Percentiles rank a stretch among this genome's conserved stretches.
These are phyloP conservation scores for Colletotrichum spaethianum DNA, from an alignment of 2,329 filamentous ascomycete species.

Conservation along the genomic window DNA sequence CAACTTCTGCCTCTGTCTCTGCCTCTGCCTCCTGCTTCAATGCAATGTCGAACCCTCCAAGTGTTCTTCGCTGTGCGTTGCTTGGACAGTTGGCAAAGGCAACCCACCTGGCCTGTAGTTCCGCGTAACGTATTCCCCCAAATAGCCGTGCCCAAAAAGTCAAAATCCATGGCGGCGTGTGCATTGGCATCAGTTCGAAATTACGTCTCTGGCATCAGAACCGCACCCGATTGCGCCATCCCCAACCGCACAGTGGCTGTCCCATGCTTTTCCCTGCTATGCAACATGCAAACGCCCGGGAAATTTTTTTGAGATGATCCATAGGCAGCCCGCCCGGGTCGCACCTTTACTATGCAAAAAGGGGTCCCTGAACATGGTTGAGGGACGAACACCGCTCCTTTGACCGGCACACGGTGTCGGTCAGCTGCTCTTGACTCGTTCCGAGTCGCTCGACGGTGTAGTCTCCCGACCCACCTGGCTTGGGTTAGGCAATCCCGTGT, in stretches of 20 bases:
- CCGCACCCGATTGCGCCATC: slow-evolving; percentile 39
- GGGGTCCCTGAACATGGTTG: slow-evolving; percentile 30
- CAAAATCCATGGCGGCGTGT: neutral
- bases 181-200: slow-evolving; percentile 25
- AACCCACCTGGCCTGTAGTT: neutral
- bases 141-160: neutral
- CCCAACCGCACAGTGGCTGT: slow-evolving; percentile 22
- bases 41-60: neutral
- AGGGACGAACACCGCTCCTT: slow-evolving; percentile 41
- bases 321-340: slow-evolving; percentile 2
- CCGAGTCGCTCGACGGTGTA: slow-evolving; percentile 37
- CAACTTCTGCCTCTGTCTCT: neutral
- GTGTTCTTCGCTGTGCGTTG: neutral
- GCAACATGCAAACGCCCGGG: slow-evolving; percentile 39
- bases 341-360: slow-evolving; percentile 20
- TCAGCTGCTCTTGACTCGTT: slow-evolving; percentile 42
- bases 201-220: slow-evolving; percentile 40
- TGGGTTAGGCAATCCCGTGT: slow-evolving; percentile 42
- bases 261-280: slow-evolving; percentile 5
- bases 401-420: slow-evolving; percentile 21
- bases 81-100: slow-evolving; percentile 3
- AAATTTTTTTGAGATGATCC: slow-evolving; percentile 36
- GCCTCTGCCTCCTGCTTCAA: no score
- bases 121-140: neutral
- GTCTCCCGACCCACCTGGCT: slow-evolving; percentile 39